phyloP scores from a whole-genome alignment of 345 rosid species.

The Hibiscus syriacus region DNA sequence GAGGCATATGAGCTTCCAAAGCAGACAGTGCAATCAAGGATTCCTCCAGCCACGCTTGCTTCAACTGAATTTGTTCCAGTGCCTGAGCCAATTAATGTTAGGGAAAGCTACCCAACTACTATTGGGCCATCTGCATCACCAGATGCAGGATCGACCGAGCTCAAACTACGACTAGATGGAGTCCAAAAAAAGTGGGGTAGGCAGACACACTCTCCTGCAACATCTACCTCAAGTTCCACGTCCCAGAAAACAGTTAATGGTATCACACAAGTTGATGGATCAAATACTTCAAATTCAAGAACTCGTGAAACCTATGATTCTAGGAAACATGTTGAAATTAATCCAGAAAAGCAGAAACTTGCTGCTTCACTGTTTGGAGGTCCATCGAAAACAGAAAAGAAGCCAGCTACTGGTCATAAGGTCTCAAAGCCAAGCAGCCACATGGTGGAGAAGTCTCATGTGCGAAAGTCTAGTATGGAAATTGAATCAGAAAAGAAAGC shows the following conservation, averaged over 20 bases:
- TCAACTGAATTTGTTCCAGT: slow-evolving; percentile 68
- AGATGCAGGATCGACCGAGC: slow-evolving; percentile 47
- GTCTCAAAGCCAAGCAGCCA: slow-evolving; percentile 40
- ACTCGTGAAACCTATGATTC: slow-evolving; percentile 47
- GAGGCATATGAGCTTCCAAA: slow-evolving; percentile 96
- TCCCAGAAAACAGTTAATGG: slow-evolving; percentile 52
- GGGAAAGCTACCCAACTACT: slow-evolving; percentile 42
- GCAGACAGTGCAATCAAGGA: slow-evolving; percentile 37
- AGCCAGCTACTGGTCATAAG: slow-evolving; percentile 44
- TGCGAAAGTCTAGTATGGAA: slow-evolving; percentile 18
- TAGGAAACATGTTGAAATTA: slow-evolving; percentile 55
- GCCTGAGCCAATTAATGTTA: slow-evolving; percentile 53
- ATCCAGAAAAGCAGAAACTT: slow-evolving; percentile 88
- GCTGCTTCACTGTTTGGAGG: slow-evolving; percentile 95
- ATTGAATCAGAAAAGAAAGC: slow-evolving; percentile 26
- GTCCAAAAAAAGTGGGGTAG: slow-evolving; percentile 94
- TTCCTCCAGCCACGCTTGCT: slow-evolving; percentile 35
- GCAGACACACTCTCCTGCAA: slow-evolving; percentile 46
- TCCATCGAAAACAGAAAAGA: slow-evolving; percentile 58
- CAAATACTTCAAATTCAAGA: slow-evolving; percentile 37
- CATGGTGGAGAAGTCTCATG: slow-evolving; percentile 23
- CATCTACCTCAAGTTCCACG: slow-evolving; percentile 43
- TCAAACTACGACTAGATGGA: slow-evolving; percentile 92
- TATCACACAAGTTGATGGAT: slow-evolving; percentile 28
- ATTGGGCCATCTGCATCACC: slow-evolving; percentile 42